Evolutionary conservation across 192 early-diverging fungal species (phyloP), one percentile per base, ranked within the genome.

Genomic region (Pilaira anomala): DNA sequence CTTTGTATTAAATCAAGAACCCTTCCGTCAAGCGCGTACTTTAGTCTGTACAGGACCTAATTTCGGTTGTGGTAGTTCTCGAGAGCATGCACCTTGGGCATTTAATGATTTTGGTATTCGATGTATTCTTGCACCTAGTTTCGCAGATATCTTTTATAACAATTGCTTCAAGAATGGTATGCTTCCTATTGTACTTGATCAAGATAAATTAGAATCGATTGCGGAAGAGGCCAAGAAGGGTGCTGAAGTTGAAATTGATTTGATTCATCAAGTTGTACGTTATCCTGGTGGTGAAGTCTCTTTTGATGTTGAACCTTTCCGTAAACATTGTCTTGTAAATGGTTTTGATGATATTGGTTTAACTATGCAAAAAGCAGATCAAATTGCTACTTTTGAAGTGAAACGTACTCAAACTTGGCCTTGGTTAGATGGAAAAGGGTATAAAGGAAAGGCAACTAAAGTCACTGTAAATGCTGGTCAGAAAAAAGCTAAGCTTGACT

Each of bases 41-140:
- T 69, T 88, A 19, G 75, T 88, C 28, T 74, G 72, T 30, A 75
- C 83, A 3, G 80, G 80, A 19, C 78, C 72, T 44, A 88, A 88
- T 73, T 88, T 88, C 76, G 87, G 87, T 6, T 88, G 87, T 68
- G 87, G 87, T 25, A 76, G 72, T 45, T 80, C 78, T 19, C 75
- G 87, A 41, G 87, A 88, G 60, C 87, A 88, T 70, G 87, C 87
- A n/a, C 87, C 87, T 9, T 88, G 87, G 87, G 87, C 87, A 22
- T 72, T 88, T 44, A 71, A 80, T 57, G 87, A 88, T 55, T 88
- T 88, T 68, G 87, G 87, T 26, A 88, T 88, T 70, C 68, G 78
- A 24, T 86, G 84, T 65, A 83, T 88, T 46, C 83, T 88, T 66
- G 83, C 83, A 3, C 79, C 85, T 8, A 79, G 76, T 50, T 88